A percentile compares a stretch with the other conserved stretches of the same genome.
phyloP scores from a whole-genome alignment of 371 early-diverging fungal species.

The Mucor plumbeus region DNA sequence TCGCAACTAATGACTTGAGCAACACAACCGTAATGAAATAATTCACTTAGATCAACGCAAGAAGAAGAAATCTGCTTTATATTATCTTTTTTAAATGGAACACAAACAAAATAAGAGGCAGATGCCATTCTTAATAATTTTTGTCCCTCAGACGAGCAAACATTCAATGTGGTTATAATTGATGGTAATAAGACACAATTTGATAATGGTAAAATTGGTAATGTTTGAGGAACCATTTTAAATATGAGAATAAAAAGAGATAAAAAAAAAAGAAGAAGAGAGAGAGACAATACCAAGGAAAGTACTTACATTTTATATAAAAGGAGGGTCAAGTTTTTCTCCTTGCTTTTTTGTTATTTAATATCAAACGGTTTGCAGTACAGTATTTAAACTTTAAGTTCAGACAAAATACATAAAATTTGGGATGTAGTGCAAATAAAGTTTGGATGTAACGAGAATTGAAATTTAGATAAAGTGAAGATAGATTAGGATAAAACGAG shows the following conservation, averaged over 20 bases:
- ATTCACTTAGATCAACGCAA: slow-evolving; percentile 12
- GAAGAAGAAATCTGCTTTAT: background rate
- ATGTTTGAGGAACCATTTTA: slow-evolving; percentile 4
- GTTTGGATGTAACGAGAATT: too few relatives aligned
- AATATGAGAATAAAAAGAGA: background rate
- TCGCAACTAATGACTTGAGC: slow-evolving; percentile 35
- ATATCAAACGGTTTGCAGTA: background rate
- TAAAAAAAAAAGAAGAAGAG: background rate
- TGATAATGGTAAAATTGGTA: slow-evolving; percentile 37
- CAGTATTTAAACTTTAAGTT: too few relatives aligned
- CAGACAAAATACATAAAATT: too few relatives aligned
- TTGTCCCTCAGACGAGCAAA: slow-evolving; percentile 27
- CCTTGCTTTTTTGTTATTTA: slow-evolving; percentile 11
- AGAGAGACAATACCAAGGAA: background rate
- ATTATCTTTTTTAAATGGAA: slow-evolving; percentile 22
- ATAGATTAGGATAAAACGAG: too few relatives aligned
- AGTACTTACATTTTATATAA: background rate
- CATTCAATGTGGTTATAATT: slow-evolving; percentile 27
- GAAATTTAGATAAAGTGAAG: too few relatives aligned
- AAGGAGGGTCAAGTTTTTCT: background rate
- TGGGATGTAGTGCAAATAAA: too few relatives aligned
- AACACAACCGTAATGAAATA: slow-evolving; percentile 37
- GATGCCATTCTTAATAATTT: background rate
- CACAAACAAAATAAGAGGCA: slow-evolving; percentile 30
- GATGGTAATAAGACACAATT: slow-evolving; percentile 39